phyloP scores from a whole-genome alignment of 352 stramenopile species.

The Phytophthora podocarpi region DNA sequence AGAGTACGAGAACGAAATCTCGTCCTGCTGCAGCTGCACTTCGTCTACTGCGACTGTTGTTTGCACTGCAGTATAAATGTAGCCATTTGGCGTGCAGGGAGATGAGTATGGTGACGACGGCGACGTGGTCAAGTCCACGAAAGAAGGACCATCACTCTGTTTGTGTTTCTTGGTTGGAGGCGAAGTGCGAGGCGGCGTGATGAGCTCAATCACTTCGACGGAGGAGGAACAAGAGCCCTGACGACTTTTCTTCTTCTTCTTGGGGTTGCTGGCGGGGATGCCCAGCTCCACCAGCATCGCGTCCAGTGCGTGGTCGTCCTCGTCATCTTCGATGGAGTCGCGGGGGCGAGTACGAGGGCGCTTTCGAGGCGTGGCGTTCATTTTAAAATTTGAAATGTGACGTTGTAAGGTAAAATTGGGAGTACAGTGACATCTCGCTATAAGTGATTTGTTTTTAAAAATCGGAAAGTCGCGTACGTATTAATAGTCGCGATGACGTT shows the following conservation, averaged over 20 bases:
- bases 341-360: constrained; percentile 11
- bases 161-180: constrained; percentile 12
- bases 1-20: constrained; percentile 28
- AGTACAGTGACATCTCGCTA: no score
- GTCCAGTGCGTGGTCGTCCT: constrained; percentile 36
- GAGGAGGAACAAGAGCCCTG: not conserved
- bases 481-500: no score
- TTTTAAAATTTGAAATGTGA: not conserved
- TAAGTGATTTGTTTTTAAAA: no score
- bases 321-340: constrained; percentile 25
- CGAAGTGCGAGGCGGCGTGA: constrained; percentile 36
- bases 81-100: constrained; percentile 7
- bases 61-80: not conserved
- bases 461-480: no score
- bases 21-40: not conserved
- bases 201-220: constrained; percentile 49
- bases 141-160: constrained; percentile 13
- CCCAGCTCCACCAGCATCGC: constrained; percentile 41
- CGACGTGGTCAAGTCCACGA: constrained; percentile 57
- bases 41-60: not conserved
- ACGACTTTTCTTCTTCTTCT: constrained; percentile 16
- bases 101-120: constrained; percentile 11
- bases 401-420: no score
- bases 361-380: not conserved
- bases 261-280: constrained; percentile 22